Percentiles rank a stretch among this genome's conserved stretches.
phyloP scores from a whole-genome alignment of 768 basidiomycete genomes.

The Pulveroboletus sp. region DNA sequence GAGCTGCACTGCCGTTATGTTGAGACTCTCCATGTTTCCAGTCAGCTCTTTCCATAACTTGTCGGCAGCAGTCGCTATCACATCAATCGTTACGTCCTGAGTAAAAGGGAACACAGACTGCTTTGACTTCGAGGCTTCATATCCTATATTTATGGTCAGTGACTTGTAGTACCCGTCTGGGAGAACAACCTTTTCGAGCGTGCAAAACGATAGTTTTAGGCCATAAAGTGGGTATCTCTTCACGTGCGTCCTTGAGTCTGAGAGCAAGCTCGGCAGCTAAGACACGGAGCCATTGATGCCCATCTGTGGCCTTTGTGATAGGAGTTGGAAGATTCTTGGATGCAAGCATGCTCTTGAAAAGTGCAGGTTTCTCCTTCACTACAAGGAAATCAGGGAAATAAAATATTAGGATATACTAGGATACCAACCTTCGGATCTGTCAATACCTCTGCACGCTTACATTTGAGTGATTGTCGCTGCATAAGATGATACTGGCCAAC shows the following conservation, averaged over 20 bases:
- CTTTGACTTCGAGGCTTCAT: conserved; percentile 65
- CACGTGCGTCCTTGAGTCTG: conserved; percentile 77
- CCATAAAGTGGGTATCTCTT: conserved; percentile 72
- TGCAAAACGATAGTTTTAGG: conserved; percentile 87
- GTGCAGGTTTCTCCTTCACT: conserved; percentile 82
- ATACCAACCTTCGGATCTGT: conserved; percentile 72
- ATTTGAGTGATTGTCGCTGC: not conserved
- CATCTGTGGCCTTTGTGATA: conserved; percentile 68
- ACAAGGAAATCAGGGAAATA: not conserved
- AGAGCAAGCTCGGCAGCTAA: conserved; percentile 87
- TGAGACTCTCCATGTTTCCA: conserved; percentile 50
- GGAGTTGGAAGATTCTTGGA: conserved; percentile 89
- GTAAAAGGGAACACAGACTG: conserved; percentile 87
- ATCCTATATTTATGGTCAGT: conserved; percentile 42
- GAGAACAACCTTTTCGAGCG: conserved; percentile 56
- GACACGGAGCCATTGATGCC: conserved; percentile 87
- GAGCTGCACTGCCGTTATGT: conserved; percentile 68
- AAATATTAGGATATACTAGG: not conserved
- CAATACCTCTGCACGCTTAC: conserved; percentile 61
- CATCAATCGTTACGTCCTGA: conserved; percentile 65
- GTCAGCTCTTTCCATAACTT: conserved; percentile 85
- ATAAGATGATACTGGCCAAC: conserved; percentile 12
- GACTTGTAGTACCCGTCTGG: not conserved
- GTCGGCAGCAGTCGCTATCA: conserved; percentile 69
- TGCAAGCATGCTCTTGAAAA: conserved; percentile 91